A percentile compares a stretch with the other conserved stretches of the same genome.
Conservation (phyloP, 768 basidiomycete genomes). For the Pleurotus platypus region DNA sequence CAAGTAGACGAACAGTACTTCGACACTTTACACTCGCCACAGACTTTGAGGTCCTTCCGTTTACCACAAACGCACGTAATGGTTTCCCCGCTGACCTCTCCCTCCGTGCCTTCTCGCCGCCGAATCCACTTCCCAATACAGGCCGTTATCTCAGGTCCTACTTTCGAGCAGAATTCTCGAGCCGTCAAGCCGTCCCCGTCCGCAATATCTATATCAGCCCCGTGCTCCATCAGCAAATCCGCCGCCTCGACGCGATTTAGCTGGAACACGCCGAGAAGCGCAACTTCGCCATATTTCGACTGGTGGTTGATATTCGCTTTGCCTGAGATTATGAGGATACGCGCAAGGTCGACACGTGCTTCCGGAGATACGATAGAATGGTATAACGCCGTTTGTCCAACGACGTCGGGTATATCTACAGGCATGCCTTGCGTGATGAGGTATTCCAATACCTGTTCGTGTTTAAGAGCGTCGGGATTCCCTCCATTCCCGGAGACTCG, state of each 20-base stretch:
- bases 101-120: slow-evolving; percentile 39
- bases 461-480: slow-evolving; percentile 16
- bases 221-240: slow-evolving; percentile 46
- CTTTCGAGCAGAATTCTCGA: slow-evolving; percentile 19
- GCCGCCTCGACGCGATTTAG: slow-evolving; percentile 24
- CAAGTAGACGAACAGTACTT: slow-evolving; percentile 54
- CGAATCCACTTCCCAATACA: slow-evolving; percentile 42
- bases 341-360: slow-evolving; percentile 16
- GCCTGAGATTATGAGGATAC: slow-evolving; percentile 29
- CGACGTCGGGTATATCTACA: slow-evolving; percentile 39
- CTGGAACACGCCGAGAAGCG: slow-evolving; percentile 32
- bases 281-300: slow-evolving; percentile 44
- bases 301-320: slow-evolving; percentile 44
- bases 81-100: slow-evolving; percentile 31
- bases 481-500: slow-evolving; percentile 16
- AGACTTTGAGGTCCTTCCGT: slow-evolving; percentile 32
- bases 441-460: slow-evolving; percentile 32
- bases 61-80: slow-evolving; percentile 36
- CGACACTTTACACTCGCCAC: slow-evolving; percentile 38
- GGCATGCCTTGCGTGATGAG: slow-evolving; percentile 40
- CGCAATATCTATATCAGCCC: slow-evolving; percentile 39
- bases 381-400: slow-evolving; percentile 46
- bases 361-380: slow-evolving; percentile 18
- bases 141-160: slow-evolving; percentile 42
- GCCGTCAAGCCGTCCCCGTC: slow-evolving; percentile 36